These are phyloP conservation scores for Termitomyces sp. DNA, from an alignment of 768 basidiomycete species.

Conservation along the genomic window DNA sequence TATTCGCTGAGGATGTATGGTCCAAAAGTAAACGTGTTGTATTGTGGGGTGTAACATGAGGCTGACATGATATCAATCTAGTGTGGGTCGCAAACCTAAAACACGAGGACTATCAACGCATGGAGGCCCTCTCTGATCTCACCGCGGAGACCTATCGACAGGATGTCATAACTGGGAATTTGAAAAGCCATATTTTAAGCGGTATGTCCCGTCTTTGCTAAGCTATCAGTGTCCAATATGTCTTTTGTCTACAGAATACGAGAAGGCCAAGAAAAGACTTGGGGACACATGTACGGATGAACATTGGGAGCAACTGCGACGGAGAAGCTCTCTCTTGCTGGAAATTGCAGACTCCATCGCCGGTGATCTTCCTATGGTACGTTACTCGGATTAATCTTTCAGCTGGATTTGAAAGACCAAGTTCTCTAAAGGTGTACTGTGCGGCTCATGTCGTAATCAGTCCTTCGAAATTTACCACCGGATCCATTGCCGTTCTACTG, in stretches of 20 bases:
- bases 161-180: conserved; percentile 33
- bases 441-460: conserved; percentile 25
- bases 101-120: conserved; percentile 24
- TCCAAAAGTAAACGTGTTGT: conserved; percentile 18
- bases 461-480: conserved; percentile 31
- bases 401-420: neutral
- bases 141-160: conserved; percentile 23
- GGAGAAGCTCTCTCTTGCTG: conserved; percentile 6
- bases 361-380: conserved; percentile 28
- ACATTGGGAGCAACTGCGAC: conserved; percentile 14
- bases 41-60: neutral
- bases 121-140: conserved; percentile 26
- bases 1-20: conserved; percentile 21
- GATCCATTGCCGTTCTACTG: conserved; percentile 36
- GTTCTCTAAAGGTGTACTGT: conserved; percentile 28
- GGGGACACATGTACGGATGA: conserved; percentile 19
- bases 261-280: conserved; percentile 18
- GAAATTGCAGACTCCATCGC: conserved; percentile 15
- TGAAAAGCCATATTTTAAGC: conserved; percentile 25
- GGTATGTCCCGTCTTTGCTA: conserved; percentile 16
- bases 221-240: neutral
- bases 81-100: conserved; percentile 25
- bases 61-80: conserved; percentile 2
- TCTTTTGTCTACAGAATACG: conserved; percentile 21
- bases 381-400: neutral